A percentile compares a stretch with the other conserved stretches of the same genome.
These are phyloP conservation scores for Leucogyrophana mollusca DNA, from an alignment of 768 basidiomycete genomes.

Conservation along the genomic window DNA sequence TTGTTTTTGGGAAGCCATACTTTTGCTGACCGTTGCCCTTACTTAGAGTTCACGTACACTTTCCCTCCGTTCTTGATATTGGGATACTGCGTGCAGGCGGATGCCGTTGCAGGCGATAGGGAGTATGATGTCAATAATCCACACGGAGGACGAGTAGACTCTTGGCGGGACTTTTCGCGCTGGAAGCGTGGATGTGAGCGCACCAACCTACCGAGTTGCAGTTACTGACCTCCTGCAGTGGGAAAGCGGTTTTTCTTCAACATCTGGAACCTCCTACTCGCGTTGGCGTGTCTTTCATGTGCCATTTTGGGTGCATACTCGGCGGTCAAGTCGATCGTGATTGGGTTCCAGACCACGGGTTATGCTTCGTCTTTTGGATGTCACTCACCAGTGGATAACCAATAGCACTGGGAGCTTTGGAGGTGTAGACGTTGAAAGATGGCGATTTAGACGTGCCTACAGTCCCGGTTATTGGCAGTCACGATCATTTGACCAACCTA, in stretches of 20 bases:
- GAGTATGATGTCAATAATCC: constrained; percentile 27
- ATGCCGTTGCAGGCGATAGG: constrained; percentile 21
- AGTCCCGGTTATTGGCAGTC: too few species aligned
- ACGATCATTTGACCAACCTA: too few species aligned
- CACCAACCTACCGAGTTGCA: neutral
- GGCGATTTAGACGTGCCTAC: too few species aligned
- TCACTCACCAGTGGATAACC: constrained; percentile 36
- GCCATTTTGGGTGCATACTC: constrained; percentile 48
- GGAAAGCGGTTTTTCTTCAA: constrained; percentile 42
- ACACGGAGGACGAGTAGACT: constrained; percentile 22
- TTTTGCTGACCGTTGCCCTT: constrained; percentile 32
- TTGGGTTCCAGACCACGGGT: constrained; percentile 34
- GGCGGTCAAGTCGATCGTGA: constrained; percentile 43
- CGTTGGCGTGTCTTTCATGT: constrained; percentile 46
- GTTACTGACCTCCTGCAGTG: too few species aligned
- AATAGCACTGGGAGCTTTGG: too few species aligned
- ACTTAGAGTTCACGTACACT: constrained; percentile 36
- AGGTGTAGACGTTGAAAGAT: too few species aligned
- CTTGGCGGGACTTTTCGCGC: constrained; percentile 25
- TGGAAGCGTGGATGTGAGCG: constrained; percentile 29
- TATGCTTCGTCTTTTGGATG: constrained; percentile 60
- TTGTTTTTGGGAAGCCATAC: too few species aligned
- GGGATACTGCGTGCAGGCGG: constrained; percentile 27
- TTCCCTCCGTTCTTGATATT: constrained; percentile 38
- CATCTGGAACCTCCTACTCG: constrained; percentile 47